A percentile compares a stretch with the other conserved stretches of the same genome.
These are phyloP conservation scores for Trichoderma citrinoviride DNA, from an alignment of 2,329 filamentous ascomycete genomes.

Conservation along the genomic window DNA sequence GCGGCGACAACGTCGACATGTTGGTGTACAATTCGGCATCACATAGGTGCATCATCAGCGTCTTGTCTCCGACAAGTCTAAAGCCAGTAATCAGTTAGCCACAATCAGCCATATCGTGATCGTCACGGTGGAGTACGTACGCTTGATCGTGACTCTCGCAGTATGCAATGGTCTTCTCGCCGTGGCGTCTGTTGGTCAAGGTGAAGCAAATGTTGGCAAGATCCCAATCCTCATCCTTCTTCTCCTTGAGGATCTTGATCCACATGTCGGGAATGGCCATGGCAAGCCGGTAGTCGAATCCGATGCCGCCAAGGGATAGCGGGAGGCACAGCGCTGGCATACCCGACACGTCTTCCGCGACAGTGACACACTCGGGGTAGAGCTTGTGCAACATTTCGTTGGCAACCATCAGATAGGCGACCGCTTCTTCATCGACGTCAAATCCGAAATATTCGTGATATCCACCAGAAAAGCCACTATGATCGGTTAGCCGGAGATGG, in stretches of 20 bases:
- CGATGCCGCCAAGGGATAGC: slow-evolving; percentile 81
- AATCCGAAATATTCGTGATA: slow-evolving; percentile 98
- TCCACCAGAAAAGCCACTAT: slow-evolving; percentile 88
- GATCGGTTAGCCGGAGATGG: slow-evolving; percentile 17
- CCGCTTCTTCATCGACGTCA: slow-evolving; percentile 85
- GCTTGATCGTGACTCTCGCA: slow-evolving; percentile 97
- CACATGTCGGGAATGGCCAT: slow-evolving; percentile 99
- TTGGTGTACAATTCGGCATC: slow-evolving; percentile 97
- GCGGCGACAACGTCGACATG: slow-evolving; percentile 82
- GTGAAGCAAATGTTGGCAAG: slow-evolving; percentile 82
- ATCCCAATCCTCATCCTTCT: slow-evolving; percentile 88
- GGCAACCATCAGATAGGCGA: slow-evolving; percentile 92
- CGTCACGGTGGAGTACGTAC: slow-evolving; percentile 52
- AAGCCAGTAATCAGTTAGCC: slow-evolving; percentile 21
- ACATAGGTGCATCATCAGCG: slow-evolving; percentile 96
- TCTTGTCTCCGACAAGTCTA: slow-evolving; percentile 93
- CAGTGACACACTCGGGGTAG: slow-evolving; percentile 83
- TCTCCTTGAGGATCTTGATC: slow-evolving; percentile 97
- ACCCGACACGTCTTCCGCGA: slow-evolving; percentile 95
- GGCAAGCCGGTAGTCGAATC: slow-evolving; percentile 94
- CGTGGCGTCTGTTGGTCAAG: slow-evolving; percentile 86
- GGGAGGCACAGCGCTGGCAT: slow-evolving; percentile 96
- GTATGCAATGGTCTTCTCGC: slow-evolving; percentile 98
- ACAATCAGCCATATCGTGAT: slow-evolving; percentile 17
- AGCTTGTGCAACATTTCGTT: slow-evolving; percentile 94